phyloP scores from a whole-genome alignment of 2,329 filamentous ascomycete genomes.

The Beauveria caledonica region DNA sequence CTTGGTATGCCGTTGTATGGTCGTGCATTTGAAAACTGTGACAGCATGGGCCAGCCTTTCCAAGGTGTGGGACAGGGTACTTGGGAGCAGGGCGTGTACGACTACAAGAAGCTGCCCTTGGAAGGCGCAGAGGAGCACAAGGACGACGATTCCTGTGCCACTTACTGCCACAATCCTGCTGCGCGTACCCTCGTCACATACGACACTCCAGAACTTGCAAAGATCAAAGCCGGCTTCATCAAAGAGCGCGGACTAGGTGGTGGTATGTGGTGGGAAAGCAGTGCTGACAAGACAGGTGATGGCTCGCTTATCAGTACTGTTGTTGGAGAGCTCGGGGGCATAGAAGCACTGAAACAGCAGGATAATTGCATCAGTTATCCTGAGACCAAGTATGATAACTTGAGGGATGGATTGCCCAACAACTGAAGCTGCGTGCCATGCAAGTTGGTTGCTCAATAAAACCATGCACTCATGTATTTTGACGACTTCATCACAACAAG shows the following conservation, averaged over 20 bases:
- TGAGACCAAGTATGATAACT: slow-evolving; percentile 61
- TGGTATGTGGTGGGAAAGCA: slow-evolving; percentile 97
- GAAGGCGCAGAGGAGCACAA: slow-evolving; percentile 54
- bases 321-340: slow-evolving; percentile 50
- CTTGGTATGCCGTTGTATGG: slow-evolving; percentile 91
- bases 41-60: slow-evolving; percentile 62
- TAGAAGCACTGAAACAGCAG: slow-evolving; percentile 37
- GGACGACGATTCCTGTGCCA: slow-evolving; percentile 59
- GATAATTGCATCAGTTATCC: slow-evolving; percentile 58
- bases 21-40: slow-evolving; percentile 71
- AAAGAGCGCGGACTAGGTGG: slow-evolving; percentile 62
- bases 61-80: slow-evolving; percentile 67
- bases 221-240: slow-evolving; percentile 65
- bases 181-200: slow-evolving; percentile 68
- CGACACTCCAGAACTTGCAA: slow-evolving; percentile 60
- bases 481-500: not conserved
- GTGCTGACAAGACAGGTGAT: slow-evolving; percentile 59
- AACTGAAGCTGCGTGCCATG: slow-evolving; percentile 21
- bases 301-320: slow-evolving; percentile 62
- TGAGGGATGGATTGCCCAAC: slow-evolving; percentile 48
- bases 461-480: not conserved
- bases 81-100: slow-evolving; percentile 80
- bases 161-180: slow-evolving; percentile 64
- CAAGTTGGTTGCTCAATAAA: not conserved
- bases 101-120: slow-evolving; percentile 78